These are phyloP conservation scores for Alopecurus myosuroides DNA, from an alignment of 176 grass and related monocot species.

Conservation along the genomic window DNA sequence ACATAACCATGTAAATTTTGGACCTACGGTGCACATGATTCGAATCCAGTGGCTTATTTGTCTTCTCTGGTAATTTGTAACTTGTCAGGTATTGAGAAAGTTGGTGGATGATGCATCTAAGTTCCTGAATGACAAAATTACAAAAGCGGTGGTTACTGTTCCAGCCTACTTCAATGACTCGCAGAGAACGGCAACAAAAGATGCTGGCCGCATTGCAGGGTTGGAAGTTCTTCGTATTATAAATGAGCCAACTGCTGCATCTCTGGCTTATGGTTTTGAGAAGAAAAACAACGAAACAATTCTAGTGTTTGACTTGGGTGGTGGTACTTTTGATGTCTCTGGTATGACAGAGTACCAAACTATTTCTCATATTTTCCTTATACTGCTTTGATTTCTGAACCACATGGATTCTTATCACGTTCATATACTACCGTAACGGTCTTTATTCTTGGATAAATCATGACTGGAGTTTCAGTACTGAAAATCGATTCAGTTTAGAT, in stretches of 20 bases:
- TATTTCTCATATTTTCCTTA: background rate
- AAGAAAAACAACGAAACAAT: slow-evolving; percentile 99
- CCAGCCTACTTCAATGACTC: slow-evolving; percentile 99
- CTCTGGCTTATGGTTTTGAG: slow-evolving; percentile 95
- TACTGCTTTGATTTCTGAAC: background rate
- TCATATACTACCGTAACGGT: background rate
- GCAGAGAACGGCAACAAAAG: slow-evolving; percentile 97
- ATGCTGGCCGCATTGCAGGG: slow-evolving; percentile 98
- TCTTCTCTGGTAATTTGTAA: background rate
- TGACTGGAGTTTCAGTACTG: background rate
- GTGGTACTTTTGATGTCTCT: slow-evolving; percentile 98
- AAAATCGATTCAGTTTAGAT: background rate
- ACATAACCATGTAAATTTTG: background rate
- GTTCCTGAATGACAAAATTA: slow-evolving; percentile 98
- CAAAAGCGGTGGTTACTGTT: slow-evolving; percentile 95
- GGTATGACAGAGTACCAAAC: slow-evolving; percentile 35
- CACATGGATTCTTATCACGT: background rate
- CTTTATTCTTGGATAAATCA: background rate
- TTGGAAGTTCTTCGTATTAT: slow-evolving; percentile 99
- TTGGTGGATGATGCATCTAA: slow-evolving; percentile 96
- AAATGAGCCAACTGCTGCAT: slow-evolving; percentile 99
- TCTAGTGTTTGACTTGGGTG: slow-evolving; percentile 94
- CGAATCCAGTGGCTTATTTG: background rate
- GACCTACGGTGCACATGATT: background rate
- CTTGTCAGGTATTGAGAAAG: slow-evolving; percentile 79